These are phyloP conservation scores for Ophiosphaerella herpotricha DNA, from an alignment of 2,329 filamentous ascomycete genomes.

Conservation along the genomic window DNA sequence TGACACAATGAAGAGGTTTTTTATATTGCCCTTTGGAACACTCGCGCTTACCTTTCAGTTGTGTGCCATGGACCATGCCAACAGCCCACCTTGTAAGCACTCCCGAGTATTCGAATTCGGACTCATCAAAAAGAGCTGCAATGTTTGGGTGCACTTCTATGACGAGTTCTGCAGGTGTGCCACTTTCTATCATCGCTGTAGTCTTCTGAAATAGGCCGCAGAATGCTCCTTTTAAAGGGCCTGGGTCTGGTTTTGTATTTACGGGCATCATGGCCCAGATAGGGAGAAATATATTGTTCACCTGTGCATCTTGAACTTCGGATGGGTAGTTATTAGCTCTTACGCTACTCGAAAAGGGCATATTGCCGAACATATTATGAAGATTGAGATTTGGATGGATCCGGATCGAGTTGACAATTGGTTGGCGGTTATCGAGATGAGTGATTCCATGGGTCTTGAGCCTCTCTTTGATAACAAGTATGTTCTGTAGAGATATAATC, in stretches of 20 bases:
- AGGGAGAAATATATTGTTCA: conserved; percentile 23
- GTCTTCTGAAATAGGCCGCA: conserved; percentile 16
- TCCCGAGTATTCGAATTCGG: conserved; percentile 19
- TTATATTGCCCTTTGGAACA: not conserved
- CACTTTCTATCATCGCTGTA: conserved; percentile 14
- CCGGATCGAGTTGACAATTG: conserved; percentile 24
- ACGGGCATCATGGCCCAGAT: conserved; percentile 33
- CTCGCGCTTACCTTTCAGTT: conserved; percentile 18
- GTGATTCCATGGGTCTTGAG: conserved; percentile 8
- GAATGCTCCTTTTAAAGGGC: conserved; percentile 17
- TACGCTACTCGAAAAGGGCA: conserved; percentile 18
- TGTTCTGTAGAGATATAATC: conserved; percentile 7
- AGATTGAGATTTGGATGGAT: conserved; percentile 28
- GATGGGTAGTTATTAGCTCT: conserved; percentile 13
- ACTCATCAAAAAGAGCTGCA: conserved; percentile 26
- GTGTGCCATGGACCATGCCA: conserved; percentile 26
- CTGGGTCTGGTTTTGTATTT: conserved; percentile 24
- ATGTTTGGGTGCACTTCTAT: conserved; percentile 28
- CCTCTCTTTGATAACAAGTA: conserved; percentile 14
- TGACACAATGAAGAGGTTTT: not conserved
- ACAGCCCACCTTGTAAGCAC: conserved; percentile 27
- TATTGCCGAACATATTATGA: conserved; percentile 21
- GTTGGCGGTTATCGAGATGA: conserved; percentile 23
- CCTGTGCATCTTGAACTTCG: conserved; percentile 13
- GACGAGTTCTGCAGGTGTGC: conserved; percentile 11